phyloP scores from a whole-genome alignment of 1,284 basidiomycete species.

The Tilletia setariae region DNA sequence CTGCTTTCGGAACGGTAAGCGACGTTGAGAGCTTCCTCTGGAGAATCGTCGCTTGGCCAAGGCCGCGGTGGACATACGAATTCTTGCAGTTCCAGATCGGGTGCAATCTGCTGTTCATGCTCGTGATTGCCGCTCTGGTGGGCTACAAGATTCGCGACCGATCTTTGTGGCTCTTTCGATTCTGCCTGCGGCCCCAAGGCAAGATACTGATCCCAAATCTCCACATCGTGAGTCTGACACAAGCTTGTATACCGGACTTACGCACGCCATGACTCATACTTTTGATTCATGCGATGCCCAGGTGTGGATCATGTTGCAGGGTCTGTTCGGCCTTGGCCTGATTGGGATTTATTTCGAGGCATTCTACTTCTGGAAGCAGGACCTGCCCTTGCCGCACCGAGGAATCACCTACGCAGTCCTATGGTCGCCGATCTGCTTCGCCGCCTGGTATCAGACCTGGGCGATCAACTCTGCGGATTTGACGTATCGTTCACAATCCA shows the following conservation, averaged over 20 bases:
- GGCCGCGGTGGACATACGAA: neutral
- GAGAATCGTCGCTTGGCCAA: neutral
- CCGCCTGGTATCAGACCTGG: conserved; percentile 10
- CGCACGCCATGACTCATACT: neutral
- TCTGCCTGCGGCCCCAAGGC: neutral
- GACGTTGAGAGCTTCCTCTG: neutral
- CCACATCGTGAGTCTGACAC: conserved; percentile 1
- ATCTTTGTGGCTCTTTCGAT: neutral
- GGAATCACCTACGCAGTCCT: neutral
- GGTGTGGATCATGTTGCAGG: neutral
- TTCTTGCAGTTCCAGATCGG: neutral
- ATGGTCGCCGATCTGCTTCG: neutral
- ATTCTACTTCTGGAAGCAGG: neutral
- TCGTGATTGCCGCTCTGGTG: neutral
- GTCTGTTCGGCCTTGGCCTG: neutral
- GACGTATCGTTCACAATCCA: neutral
- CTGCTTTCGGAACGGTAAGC: neutral
- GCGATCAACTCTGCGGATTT: neutral
- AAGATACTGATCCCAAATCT: neutral
- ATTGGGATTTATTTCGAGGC: neutral
- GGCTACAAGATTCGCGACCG: neutral
- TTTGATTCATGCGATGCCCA: neutral
- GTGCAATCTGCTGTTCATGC: neutral
- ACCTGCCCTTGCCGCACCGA: neutral
- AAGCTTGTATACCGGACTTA: neutral